Conservation (phyloP, 1,284 basidiomycete genomes). For the Rhodotorula sp. region DNA sequence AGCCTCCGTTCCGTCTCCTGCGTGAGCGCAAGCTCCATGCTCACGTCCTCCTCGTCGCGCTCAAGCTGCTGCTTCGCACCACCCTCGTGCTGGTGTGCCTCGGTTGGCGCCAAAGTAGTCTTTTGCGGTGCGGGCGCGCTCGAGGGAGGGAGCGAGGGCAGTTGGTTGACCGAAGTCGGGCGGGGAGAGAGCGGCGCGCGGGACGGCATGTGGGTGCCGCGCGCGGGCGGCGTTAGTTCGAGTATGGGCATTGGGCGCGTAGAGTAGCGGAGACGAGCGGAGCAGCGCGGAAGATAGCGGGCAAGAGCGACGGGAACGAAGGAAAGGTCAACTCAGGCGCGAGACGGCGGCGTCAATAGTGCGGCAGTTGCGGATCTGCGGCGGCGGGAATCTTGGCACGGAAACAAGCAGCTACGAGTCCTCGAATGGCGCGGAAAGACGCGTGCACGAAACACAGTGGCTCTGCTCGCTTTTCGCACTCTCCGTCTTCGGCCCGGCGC, state of each 20-base stretch:
- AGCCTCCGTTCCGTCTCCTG: conserved; percentile 5
- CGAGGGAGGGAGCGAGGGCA: not conserved
- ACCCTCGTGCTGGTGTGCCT: not conserved
- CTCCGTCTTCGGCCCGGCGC: no score
- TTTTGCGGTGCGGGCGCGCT: not conserved
- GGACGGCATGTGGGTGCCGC: not conserved
- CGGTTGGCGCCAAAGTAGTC: not conserved
- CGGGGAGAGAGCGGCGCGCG: not conserved
- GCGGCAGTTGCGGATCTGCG: not conserved
- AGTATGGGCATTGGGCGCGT: conserved; percentile 18
- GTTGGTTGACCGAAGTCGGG: not conserved
- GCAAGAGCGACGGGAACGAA: not conserved
- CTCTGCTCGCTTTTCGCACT: no score
- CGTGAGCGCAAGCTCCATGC: conserved; percentile 5
- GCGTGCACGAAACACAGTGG: no score
- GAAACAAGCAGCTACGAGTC: no score
- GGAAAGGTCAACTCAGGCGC: not conserved
- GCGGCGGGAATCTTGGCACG: not conserved
- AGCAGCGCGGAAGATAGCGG: not conserved
- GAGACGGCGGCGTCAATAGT: not conserved
- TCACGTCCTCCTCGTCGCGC: not conserved
- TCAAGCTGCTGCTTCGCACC: not conserved
- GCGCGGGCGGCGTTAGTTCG: conserved; percentile 4
- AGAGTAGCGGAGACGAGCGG: not conserved
- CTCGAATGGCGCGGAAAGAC: no score